phyloP scores from a whole-genome alignment of 2,329 filamentous ascomycete genomes.

The Xylariaceae sp. region DNA sequence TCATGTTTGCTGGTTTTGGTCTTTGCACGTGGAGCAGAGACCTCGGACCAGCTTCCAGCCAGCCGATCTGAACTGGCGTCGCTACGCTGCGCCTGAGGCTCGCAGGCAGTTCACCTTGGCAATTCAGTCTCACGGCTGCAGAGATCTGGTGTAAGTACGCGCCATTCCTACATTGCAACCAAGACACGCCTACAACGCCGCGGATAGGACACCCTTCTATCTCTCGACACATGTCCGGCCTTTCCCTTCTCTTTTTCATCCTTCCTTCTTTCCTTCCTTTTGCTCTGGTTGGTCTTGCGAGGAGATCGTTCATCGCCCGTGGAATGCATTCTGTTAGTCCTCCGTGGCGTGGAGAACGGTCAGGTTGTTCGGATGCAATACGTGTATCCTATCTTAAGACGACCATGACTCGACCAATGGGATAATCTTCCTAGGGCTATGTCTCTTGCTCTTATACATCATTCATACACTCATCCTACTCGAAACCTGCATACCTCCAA shows the following conservation, averaged over 20 bases:
- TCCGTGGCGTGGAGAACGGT: neutral
- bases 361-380: neutral
- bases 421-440: neutral
- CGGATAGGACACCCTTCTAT: neutral
- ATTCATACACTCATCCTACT: neutral
- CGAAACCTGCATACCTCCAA: neutral
- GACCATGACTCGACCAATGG: neutral
- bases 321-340: neutral
- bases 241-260: neutral
- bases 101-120: constrained; percentile 1
- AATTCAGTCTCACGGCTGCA: constrained; percentile 1
- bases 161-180: constrained; percentile 1
- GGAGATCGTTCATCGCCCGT: neutral
- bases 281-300: neutral
- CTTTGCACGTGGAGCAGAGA: neutral
- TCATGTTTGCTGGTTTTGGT: neutral
- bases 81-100: constrained; percentile 8
- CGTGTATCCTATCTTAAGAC: neutral
- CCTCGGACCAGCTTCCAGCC: neutral
- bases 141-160: constrained; percentile 17
- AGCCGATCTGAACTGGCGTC: neutral
- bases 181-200: neutral
- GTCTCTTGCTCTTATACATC: neutral
- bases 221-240: neutral
- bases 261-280: neutral